A percentile compares a stretch with the other conserved stretches of the same genome.
Evolutionary conservation across 2,329 filamentous ascomycete genomes (phyloP).

Genomic region (Sporothrix globosa): DNA sequence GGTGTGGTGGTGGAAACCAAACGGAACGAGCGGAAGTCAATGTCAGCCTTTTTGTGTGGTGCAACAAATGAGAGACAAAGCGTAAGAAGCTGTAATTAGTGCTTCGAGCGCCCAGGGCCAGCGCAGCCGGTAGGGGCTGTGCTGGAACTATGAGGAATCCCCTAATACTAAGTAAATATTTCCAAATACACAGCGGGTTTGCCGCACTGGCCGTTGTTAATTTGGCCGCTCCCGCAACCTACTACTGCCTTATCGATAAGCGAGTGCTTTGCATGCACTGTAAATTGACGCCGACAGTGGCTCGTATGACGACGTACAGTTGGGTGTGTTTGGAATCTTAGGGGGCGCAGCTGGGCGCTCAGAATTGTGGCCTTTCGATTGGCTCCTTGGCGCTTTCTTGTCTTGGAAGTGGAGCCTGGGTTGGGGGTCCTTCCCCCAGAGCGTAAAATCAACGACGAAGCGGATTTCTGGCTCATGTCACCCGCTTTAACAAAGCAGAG

Average conservation of each 20-base stretch:
- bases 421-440: not conserved
- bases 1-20: constrained; percentile 20
- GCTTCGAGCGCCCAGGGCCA: not conserved
- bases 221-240: constrained; percentile 8
- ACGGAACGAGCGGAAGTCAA: constrained; percentile 9
- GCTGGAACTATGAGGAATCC: not conserved
- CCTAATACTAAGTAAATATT: not conserved
- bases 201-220: not conserved
- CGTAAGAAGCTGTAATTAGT: not conserved
- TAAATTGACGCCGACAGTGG: not conserved
- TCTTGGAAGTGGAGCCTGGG: not conserved
- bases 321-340: constrained; percentile 16
- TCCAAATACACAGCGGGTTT: not conserved
- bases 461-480: not conserved
- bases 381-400: not conserved
- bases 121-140: not conserved
- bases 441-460: not conserved
- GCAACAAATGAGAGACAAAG: not conserved
- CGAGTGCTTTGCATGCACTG: not conserved
- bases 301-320: not conserved
- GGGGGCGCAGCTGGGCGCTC: constrained; percentile 2
- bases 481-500: constrained; percentile 41
- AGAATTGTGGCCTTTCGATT: not conserved
- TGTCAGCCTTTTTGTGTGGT: not conserved
- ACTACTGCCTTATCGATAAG: constrained; percentile 27